Conservation (phyloP, 2,329 filamentous ascomycete genomes). For the Cercospora zeae-maydis region DNA sequence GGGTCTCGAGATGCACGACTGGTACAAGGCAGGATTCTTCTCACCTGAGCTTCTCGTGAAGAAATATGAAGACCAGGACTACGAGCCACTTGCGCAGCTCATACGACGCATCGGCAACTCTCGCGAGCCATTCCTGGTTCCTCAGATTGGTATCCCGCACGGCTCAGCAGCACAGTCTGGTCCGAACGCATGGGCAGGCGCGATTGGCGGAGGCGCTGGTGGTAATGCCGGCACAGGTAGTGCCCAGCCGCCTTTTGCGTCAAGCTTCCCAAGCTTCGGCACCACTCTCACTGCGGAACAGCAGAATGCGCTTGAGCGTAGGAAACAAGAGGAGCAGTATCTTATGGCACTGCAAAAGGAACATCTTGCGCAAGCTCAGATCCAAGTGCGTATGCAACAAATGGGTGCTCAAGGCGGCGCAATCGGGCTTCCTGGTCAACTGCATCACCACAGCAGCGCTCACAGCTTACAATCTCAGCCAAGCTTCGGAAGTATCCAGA, state of each 20-base stretch:
- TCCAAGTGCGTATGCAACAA: slow-evolving; percentile 65
- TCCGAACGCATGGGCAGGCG: slow-evolving; percentile 43
- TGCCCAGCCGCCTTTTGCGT: slow-evolving; percentile 77
- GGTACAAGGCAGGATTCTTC: slow-evolving; percentile 99
- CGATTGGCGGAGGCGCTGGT: slow-evolving; percentile 12
- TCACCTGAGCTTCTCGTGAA: slow-evolving; percentile 91
- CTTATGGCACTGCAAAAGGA: slow-evolving; percentile 95
- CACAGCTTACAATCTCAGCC: slow-evolving; percentile 96
- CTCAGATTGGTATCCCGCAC: slow-evolving; percentile 92
- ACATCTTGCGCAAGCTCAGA: slow-evolving; percentile 81
- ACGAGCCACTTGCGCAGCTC: slow-evolving; percentile 90
- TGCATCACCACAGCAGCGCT: slow-evolving; percentile 92
- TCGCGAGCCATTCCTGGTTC: slow-evolving; percentile 92
- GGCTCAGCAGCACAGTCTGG: slow-evolving; percentile 58
- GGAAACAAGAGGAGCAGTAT: slow-evolving; percentile 98
- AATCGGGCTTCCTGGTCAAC: slow-evolving; percentile 49
- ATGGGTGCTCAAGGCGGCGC: slow-evolving; percentile 45
- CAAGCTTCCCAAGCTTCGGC: slow-evolving; percentile 92
- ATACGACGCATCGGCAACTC: slow-evolving; percentile 96
- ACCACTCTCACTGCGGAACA: slow-evolving; percentile 95
- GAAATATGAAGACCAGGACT: slow-evolving; percentile 88
- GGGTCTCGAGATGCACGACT: slow-evolving; percentile 98
- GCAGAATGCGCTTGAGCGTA: slow-evolving; percentile 91
- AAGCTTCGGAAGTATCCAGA: slow-evolving; percentile 90
- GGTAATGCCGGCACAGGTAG: slow-evolving; percentile 9